A percentile compares a stretch with the other conserved stretches of the same genome.
phyloP scores from a whole-genome alignment of 225 moss, liverwort and hornwort genomes.

The Pseudoscleropodium purum region DNA sequence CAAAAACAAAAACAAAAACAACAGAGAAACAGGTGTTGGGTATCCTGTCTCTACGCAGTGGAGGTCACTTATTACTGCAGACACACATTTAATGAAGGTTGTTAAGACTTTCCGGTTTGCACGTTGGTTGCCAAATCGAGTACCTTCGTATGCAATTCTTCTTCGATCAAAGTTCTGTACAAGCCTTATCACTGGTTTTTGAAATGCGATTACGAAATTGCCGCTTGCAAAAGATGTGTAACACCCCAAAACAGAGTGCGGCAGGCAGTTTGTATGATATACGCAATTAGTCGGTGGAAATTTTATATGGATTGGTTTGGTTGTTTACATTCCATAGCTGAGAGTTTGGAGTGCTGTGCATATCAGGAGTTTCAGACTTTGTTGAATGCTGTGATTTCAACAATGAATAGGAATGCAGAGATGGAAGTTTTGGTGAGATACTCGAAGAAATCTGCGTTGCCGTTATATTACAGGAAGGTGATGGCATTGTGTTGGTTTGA shows the following conservation, averaged over 20 bases:
- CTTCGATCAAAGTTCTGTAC: not conserved
- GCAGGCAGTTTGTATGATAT: no score
- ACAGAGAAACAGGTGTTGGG: not conserved
- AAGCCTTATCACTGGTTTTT: not conserved
- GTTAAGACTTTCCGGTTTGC: not conserved
- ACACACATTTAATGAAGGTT: not conserved
- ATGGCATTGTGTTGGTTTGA: not conserved
- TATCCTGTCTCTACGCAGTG: not conserved
- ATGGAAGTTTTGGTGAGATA: not conserved
- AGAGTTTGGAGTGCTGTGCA: not conserved
- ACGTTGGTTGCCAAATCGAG: not conserved
- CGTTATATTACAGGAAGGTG: no score
- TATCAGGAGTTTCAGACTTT: not conserved
- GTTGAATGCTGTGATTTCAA: not conserved
- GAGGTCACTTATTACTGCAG: not conserved
- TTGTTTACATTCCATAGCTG: not conserved
- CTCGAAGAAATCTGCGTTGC: not conserved
- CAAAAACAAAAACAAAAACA: no score
- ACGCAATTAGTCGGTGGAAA: not conserved
- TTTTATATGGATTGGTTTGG: not conserved
- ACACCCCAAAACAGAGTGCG: no score
- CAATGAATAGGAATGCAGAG: not conserved
- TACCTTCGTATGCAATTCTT: not conserved
- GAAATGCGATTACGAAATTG: not conserved
- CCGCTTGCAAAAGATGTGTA: no score